Base-by-base conservation (phyloP, 306 rosid genomes). In the Vigna radiata region DNA sequence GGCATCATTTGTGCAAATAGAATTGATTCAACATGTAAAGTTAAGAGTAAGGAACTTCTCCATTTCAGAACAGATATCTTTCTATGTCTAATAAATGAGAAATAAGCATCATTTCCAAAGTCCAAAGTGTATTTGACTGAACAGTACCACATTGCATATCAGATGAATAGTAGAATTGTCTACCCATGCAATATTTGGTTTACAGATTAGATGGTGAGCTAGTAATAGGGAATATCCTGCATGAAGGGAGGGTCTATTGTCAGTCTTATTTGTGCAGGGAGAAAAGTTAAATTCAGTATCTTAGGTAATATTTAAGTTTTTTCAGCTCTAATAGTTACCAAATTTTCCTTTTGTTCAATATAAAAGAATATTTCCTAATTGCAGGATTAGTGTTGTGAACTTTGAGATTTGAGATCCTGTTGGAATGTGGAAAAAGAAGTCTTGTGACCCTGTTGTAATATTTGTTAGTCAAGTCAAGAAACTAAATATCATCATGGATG, bases 21-120 rank as follows among this genome's bases (percentile, higher is more conserved):
- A 62, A 43, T 70, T 62, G 15, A 82, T 76, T 76, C 78, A 76
- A 25, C 55, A 68, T 48, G 58, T 39, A 68, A 68, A 62, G 68
- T 63, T 33, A 29, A 21, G 67, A 70, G 8, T 63, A 5, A 31
- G 5, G 23, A 70, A 53, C 67, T 53, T 60, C 52, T 63, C 69
- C 70, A 52, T 63, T 43, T 72, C 73, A 31, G 54, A 36, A 72
- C 41, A 41, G 29, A 10, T 63, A 2, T 44, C 12, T 43, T 37
- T 76, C 31, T 23, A 29, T 13, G 52, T 31, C 60, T 68, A 31
- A 16, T 62, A 44, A 73, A 65, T 55, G 46, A 46, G 70, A 70
- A 61, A 53, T 13, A 68, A 6, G 43, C 78, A 16, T 50, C 12
- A 58, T n/a, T 36, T 64, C 29, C 50, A 64, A 37, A 63, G 63